A percentile compares a stretch with the other conserved stretches of the same genome.
Conservation (phyloP, 192 early-diverging fungal genomes). For the Endogone sp. region DNA sequence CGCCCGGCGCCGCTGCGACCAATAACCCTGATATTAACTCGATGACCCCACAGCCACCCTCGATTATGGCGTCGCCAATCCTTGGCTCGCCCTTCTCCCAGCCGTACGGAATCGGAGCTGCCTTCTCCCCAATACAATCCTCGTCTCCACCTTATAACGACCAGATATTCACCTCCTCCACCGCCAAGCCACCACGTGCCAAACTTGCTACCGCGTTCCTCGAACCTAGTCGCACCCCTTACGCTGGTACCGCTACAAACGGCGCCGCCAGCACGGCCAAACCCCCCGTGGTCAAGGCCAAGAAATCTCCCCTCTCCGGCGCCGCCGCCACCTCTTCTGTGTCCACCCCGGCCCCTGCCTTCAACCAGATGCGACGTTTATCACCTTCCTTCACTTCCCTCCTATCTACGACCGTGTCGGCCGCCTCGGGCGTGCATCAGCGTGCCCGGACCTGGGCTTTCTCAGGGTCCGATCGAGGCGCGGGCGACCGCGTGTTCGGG, state of each 20-base stretch:
- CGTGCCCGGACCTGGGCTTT: conserved; percentile 17
- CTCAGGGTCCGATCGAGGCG: conserved; percentile 18
- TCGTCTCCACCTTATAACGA: not conserved
- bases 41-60: not conserved
- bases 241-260: too few species aligned
- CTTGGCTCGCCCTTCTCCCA: not conserved
- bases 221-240: conserved; percentile 11
- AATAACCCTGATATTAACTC: not conserved
- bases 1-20: not conserved
- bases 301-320: not conserved
- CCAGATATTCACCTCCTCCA: not conserved
- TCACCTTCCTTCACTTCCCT: not conserved
- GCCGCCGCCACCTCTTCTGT: too few species aligned
- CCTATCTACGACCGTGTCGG: too few species aligned
- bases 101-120: not conserved
- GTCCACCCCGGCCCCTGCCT: conserved; percentile 6
- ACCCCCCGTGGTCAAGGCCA: not conserved
- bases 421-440: conserved; percentile 4
- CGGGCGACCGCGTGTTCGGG: conserved; percentile 27
- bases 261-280: too few species aligned
- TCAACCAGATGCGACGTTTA: conserved; percentile 8
- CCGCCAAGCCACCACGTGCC: conserved; percentile 8
- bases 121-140: not conserved
- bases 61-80: not conserved
- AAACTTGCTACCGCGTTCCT: conserved; percentile 27